Conservation (phyloP, 306 rosid genomes). For the Fragaria iinumae region DNA sequence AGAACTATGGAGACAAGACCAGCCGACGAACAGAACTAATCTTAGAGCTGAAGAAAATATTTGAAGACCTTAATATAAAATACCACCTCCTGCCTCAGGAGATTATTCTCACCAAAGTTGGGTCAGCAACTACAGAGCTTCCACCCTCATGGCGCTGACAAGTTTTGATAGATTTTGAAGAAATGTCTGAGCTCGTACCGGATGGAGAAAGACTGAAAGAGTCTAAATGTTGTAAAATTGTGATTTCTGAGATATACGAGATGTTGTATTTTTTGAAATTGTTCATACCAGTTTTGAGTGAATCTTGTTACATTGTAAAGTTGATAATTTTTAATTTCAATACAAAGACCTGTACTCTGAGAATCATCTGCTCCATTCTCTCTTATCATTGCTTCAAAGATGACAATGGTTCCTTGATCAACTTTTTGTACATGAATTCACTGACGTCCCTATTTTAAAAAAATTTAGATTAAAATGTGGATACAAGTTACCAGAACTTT, state of each 20-base stretch:
- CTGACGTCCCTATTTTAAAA: neutral
- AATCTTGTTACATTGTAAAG: slow-evolving; percentile 8
- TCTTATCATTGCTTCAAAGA: neutral
- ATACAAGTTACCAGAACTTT: too few species aligned
- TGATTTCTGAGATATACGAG: neutral
- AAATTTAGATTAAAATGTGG: neutral
- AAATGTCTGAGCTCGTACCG: neutral
- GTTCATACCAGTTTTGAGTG: neutral
- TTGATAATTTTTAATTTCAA: neutral
- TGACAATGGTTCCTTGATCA: neutral
- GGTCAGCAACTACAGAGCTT: slow-evolving; percentile 27
- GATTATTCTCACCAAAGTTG: slow-evolving; percentile 46
- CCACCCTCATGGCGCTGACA: slow-evolving; percentile 29
- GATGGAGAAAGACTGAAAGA: neutral
- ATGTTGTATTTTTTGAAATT: neutral
- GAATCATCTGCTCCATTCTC: neutral
- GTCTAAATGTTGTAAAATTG: neutral
- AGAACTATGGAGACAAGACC: slow-evolving; percentile 57
- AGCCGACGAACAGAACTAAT: slow-evolving; percentile 72
- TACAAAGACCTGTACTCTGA: neutral
- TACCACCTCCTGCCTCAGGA: slow-evolving; percentile 72
- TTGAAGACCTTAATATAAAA: slow-evolving; percentile 67
- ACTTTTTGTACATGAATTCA: neutral
- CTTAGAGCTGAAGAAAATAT: slow-evolving; percentile 67
- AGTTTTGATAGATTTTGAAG: neutral